Base-by-base conservation (phyloP, 805 yeast species). In the Candida nonsorbophila region DNA sequence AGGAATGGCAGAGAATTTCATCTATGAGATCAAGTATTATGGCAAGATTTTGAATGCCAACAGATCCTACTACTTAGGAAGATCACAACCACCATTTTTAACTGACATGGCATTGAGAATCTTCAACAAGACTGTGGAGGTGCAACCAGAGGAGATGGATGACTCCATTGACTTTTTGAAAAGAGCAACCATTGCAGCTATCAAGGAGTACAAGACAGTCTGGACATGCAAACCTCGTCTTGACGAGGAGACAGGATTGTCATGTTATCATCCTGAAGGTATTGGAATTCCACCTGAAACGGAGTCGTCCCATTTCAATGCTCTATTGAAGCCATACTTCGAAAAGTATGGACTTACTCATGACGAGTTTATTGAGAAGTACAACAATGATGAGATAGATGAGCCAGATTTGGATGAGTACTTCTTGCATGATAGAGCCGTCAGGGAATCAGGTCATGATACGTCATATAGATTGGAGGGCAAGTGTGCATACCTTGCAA, bases 231-330 rank as follows among this genome's bases (percentile, higher is more conserved):
- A 51, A 19, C 97, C 97, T 16, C 69, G 98, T 37, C 58, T 72
- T 15, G 96, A 90, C 49, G 58, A 57, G 9, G 61, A 44, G 8
- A 76, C 96, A 0, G 95, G 95, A 0, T 63, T 90, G 26, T 87
- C 96, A 0, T 76, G 94, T 40, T 90, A 86, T 52, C 86, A 84
- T 45, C 97, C 97, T 0, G 81, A 74, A 30, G 97, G 97, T 13
- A 38, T 72, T 16, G 97, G 97, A n/a, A 76, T 90, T 23, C 97
- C 98, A 4, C 97, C 97, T 5, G 98, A 90, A 53, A 88, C 97
- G 1, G 98, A 90, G 53, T 67, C 87, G 0, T 77, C 85, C 2
- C 98, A 92, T 61, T 90, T 90, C 49, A 73, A 75, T 41, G 68
- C 81, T 3, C 70, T 87, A 8, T 62, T 90, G 42, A 47, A 56